Conservation (phyloP, 2,329 filamentous ascomycete species). For the Ceratocystis colombiana region DNA sequence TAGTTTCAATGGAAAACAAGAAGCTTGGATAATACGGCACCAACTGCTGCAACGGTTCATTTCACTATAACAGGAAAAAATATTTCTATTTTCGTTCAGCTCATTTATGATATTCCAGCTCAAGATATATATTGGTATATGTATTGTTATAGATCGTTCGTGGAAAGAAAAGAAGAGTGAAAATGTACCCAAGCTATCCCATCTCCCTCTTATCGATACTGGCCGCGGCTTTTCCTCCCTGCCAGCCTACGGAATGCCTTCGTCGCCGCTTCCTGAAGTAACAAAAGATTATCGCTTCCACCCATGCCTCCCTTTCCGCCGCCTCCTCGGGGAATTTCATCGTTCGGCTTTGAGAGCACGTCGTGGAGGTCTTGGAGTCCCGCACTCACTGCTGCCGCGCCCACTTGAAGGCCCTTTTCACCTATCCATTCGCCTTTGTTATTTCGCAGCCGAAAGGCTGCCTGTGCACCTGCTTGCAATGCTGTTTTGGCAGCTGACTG, state of each 20-base stretch:
- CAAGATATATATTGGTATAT: too few relatives aligned
- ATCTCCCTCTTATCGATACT: background rate
- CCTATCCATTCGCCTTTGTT: conserved; percentile 41
- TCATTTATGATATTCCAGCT: too few relatives aligned
- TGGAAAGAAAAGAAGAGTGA: background rate
- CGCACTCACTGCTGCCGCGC: conserved; percentile 41
- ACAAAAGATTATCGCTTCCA: conserved; percentile 19
- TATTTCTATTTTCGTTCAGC: too few relatives aligned
- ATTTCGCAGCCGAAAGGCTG: conserved; percentile 39
- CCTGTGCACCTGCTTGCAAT: conserved; percentile 40
- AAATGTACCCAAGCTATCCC: background rate
- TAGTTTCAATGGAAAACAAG: too few relatives aligned
- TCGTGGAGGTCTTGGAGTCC: conserved; percentile 42
- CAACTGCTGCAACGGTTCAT: too few relatives aligned
- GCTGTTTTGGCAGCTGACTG: conserved; percentile 40
- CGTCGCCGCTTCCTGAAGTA: conserved; percentile 23
- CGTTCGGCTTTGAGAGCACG: conserved; percentile 31
- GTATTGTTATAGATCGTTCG: too few relatives aligned
- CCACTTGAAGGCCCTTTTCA: conserved; percentile 41
- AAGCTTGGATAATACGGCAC: too few relatives aligned
- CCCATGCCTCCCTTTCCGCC: conserved; percentile 20
- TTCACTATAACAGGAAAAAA: too few relatives aligned
- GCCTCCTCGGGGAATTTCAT: conserved; percentile 14
- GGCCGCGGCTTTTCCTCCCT: background rate
- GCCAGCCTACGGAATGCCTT: conserved; percentile 23